Percentiles rank a stretch among this genome's conserved stretches.
phyloP scores from a whole-genome alignment of 2,329 filamentous ascomycete genomes.

The Fusarium brachygibbosum region DNA sequence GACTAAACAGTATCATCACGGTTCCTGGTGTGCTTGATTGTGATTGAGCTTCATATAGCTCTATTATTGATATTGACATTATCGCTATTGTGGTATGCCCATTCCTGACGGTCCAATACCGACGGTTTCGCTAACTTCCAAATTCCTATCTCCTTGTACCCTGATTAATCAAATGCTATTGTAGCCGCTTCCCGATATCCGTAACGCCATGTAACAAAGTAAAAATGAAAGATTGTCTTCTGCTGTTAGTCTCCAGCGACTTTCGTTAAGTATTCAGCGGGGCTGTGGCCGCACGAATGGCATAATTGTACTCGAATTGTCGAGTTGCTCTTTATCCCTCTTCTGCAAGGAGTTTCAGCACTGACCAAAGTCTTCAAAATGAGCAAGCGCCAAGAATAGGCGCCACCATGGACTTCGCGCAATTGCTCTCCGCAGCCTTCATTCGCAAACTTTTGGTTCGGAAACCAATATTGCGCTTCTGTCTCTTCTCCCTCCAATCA shows the following conservation, averaged over 20 bases:
- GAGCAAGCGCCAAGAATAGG: background rate
- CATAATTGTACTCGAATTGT: background rate
- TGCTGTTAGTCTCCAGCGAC: constrained; percentile 9
- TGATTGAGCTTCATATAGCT: constrained; percentile 7
- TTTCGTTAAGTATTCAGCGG: background rate
- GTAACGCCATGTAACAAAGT: constrained; percentile 30
- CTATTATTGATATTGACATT: constrained; percentile 32
- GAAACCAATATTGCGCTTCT: constrained; percentile 4
- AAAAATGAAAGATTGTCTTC: constrained; percentile 26
- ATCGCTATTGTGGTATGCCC: constrained; percentile 37
- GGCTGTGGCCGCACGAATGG: background rate
- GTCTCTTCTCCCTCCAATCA: constrained; percentile 37
- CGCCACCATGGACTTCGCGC: background rate
- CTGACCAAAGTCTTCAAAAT: background rate
- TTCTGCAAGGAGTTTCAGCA: background rate
- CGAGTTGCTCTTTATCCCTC: background rate
- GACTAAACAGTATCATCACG: constrained; percentile 35
- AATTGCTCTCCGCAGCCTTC: background rate
- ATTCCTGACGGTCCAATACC: constrained; percentile 22
- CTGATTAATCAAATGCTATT: constrained; percentile 33
- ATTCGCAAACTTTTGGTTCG: background rate
- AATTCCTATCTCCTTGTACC: constrained; percentile 19
- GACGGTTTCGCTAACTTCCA: constrained; percentile 30
- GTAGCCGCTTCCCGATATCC: constrained; percentile 32
- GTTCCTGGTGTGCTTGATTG: background rate